Conservation (phyloP, 2,329 filamentous ascomycete genomes). For the Colletotrichum falcatum region DNA sequence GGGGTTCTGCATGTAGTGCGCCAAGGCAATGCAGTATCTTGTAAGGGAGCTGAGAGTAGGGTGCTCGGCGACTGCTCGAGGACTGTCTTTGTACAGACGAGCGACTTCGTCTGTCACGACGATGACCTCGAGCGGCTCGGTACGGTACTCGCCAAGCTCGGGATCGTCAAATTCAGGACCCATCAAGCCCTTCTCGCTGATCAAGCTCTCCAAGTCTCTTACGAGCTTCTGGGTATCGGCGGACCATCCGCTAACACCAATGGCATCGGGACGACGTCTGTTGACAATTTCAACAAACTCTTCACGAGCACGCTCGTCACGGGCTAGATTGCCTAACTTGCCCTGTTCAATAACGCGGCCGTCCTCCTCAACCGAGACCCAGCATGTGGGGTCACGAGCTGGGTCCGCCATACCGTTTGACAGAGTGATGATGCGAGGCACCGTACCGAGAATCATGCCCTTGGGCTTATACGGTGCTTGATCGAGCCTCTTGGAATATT, state of each 20-base stretch:
- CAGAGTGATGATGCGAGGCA: slow-evolving; percentile 86
- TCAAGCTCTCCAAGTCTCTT: slow-evolving; percentile 81
- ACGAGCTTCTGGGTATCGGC: slow-evolving; percentile 88
- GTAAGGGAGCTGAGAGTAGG: slow-evolving; percentile 82
- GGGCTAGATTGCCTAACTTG: slow-evolving; percentile 83
- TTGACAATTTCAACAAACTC: slow-evolving; percentile 84
- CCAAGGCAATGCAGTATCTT: slow-evolving; percentile 90
- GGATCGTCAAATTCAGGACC: slow-evolving; percentile 85
- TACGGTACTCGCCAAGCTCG: slow-evolving; percentile 80
- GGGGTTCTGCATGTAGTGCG: slow-evolving; percentile 91
- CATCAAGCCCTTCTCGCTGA: slow-evolving; percentile 81
- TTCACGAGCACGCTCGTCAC: slow-evolving; percentile 74
- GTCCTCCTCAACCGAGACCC: slow-evolving; percentile 94
- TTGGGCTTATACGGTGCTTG: slow-evolving; percentile 97
- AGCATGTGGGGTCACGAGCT: slow-evolving; percentile 83
- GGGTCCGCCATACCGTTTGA: slow-evolving; percentile 85
- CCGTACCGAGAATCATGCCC: slow-evolving; percentile 88
- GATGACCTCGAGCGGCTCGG: slow-evolving; percentile 86
- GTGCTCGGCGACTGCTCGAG: slow-evolving; percentile 82
- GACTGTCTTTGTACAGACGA: slow-evolving; percentile 93
- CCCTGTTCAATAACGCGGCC: slow-evolving; percentile 90
- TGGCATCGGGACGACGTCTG: slow-evolving; percentile 86
- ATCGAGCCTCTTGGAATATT: slow-evolving; percentile 89
- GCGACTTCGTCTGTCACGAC: slow-evolving; percentile 97
- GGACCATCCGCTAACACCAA: slow-evolving; percentile 89